Conservation (phyloP, 2,329 filamentous ascomycete species). For the Venturia effusa region DNA sequence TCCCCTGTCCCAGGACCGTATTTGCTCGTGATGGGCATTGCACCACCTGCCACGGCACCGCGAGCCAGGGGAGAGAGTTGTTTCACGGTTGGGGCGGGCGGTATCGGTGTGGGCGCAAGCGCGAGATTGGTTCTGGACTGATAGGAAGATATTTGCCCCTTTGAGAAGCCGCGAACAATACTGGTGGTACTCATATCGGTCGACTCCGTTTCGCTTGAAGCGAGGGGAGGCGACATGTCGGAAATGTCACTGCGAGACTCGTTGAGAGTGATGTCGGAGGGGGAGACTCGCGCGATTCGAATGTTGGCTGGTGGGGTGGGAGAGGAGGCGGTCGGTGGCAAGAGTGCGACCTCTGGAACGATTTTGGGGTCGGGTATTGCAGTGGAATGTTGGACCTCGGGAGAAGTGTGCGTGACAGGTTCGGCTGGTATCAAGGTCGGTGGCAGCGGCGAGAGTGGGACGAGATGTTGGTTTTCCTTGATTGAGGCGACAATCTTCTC, state of each 20-base stretch:
- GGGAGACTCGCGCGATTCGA: constrained; percentile 49
- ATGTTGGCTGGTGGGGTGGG: constrained; percentile 28
- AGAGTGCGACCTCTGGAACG: constrained; percentile 26
- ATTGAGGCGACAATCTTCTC: constrained; percentile 93
- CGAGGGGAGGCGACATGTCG: constrained; percentile 29
- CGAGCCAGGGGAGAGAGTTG: constrained; percentile 23
- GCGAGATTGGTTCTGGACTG: constrained; percentile 47
- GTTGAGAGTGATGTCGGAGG: constrained; percentile 39
- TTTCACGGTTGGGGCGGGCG: constrained; percentile 52
- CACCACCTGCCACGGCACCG: constrained; percentile 19
- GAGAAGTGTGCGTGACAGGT: neutral
- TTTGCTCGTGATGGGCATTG: constrained; percentile 1
- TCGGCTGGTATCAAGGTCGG: constrained; percentile 23
- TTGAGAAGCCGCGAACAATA: constrained; percentile 78
- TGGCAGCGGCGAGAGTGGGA: constrained; percentile 39
- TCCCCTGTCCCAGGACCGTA: neutral
- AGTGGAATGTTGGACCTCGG: neutral
- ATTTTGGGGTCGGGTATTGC: constrained; percentile 17
- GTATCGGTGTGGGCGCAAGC: constrained; percentile 29
- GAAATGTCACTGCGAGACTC: constrained; percentile 25
- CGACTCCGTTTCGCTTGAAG: constrained; percentile 53
- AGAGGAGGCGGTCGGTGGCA: constrained; percentile 27
- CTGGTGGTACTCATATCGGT: constrained; percentile 53
- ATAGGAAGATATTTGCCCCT: constrained; percentile 60
- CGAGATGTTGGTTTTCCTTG: constrained; percentile 65